phyloP scores from a whole-genome alignment of 192 early-diverging fungal genomes.

The Coemansia sp. region DNA sequence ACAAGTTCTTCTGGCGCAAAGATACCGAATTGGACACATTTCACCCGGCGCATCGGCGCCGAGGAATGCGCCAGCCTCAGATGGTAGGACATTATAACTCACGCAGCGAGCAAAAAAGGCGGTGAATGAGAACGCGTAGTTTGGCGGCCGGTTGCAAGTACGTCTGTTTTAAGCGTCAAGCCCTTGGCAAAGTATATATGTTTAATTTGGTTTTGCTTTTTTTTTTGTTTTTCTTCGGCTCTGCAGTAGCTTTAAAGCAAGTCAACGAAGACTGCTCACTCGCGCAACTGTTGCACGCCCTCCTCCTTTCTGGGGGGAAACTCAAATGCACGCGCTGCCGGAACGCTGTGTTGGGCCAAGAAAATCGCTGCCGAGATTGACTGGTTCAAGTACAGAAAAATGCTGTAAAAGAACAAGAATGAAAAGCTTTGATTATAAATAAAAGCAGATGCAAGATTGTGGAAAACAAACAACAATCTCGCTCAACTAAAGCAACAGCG shows the following conservation, averaged over 20 bases:
- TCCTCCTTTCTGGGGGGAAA: neutral
- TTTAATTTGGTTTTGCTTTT: neutral
- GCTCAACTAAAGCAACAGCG: neutral
- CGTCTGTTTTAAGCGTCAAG: neutral
- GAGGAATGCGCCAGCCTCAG: constrained; percentile 45
- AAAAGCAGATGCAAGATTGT: constrained; percentile 1
- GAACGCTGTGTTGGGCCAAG: constrained; percentile 2
- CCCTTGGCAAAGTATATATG: neutral
- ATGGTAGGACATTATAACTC: constrained; percentile 38
- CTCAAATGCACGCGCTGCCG: constrained; percentile 7
- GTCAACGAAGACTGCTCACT: neutral
- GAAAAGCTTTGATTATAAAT: constrained; percentile 2
- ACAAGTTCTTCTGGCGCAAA: constrained; percentile 97
- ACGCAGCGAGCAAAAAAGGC: neutral
- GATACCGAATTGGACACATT: constrained; percentile 94
- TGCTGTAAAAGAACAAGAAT: neutral
- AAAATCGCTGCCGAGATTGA: neutral
- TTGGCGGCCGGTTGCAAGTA: neutral
- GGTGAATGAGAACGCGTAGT: neutral
- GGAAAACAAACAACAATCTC: constrained; percentile 1
- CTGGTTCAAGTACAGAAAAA: neutral
- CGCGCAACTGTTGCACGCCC: neutral
- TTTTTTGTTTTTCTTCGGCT: neutral
- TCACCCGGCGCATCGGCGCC: constrained; percentile 72
- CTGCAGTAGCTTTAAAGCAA: neutral